phyloP scores from a whole-genome alignment of 2,329 filamentous ascomycete species.

The Aspergillus hiratsukae region DNA sequence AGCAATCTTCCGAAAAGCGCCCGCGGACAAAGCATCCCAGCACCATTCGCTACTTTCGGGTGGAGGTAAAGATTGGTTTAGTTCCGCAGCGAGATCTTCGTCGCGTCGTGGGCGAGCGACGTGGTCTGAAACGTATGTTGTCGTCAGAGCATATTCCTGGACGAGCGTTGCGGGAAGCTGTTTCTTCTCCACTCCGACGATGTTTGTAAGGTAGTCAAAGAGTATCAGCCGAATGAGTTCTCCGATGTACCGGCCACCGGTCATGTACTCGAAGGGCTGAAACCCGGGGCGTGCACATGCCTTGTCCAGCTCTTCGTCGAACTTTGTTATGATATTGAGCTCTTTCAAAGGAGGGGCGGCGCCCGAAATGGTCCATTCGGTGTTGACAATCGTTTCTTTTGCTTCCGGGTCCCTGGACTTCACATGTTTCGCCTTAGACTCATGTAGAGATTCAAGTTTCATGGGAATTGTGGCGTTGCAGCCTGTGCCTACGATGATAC shows the following conservation, averaged over 20 bases:
- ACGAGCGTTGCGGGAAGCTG: slow-evolving; percentile 53
- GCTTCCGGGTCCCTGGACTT: slow-evolving; percentile 47
- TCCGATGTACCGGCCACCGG: slow-evolving; percentile 70
- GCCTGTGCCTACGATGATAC: slow-evolving; percentile 75
- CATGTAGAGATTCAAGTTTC: slow-evolving; percentile 57
- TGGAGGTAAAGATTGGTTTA: slow-evolving; percentile 51
- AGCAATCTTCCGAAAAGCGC: slow-evolving; percentile 61
- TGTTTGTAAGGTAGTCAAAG: slow-evolving; percentile 56
- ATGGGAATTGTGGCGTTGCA: slow-evolving; percentile 77
- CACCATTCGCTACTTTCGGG: slow-evolving; percentile 47
- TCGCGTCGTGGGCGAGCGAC: slow-evolving; percentile 52
- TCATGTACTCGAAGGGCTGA: slow-evolving; percentile 82
- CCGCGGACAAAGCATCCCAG: slow-evolving; percentile 61
- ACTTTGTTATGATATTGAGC: slow-evolving; percentile 58
- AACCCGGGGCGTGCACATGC: slow-evolving; percentile 69
- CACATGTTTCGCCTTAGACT: slow-evolving; percentile 55
- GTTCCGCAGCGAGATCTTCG: slow-evolving; percentile 44
- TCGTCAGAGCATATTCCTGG: slow-evolving; percentile 61
- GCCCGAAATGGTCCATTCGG: slow-evolving; percentile 78
- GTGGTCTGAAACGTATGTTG: slow-evolving; percentile 67
- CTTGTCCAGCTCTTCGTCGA: slow-evolving; percentile 65
- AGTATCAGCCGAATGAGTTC: slow-evolving; percentile 70
- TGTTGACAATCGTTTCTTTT: slow-evolving; percentile 71
- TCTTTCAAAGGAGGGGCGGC: slow-evolving; percentile 63
- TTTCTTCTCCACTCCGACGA: slow-evolving; percentile 36